Base-by-base conservation (phyloP, 805 yeast species). In the Metschnikowia chrysomelidarum region DNA sequence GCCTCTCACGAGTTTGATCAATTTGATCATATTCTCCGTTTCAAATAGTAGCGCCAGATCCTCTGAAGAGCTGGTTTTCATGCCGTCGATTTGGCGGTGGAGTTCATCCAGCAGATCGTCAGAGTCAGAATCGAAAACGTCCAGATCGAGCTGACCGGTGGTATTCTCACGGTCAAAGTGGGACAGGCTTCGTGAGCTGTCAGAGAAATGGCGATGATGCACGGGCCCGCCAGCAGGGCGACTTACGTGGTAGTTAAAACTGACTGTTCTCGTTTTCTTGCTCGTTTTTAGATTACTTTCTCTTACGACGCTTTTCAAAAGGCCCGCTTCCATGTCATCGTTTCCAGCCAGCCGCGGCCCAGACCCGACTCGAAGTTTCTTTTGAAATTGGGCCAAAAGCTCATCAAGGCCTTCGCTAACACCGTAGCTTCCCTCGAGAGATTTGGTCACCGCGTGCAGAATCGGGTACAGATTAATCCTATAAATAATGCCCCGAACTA, bases 391-490 rank as follows among this genome's bases (percentile, higher is more conserved):
- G 8, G 29, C 32, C 23, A 47, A 26, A 6, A 47, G 32, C 11
- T 30, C 37, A 20, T 47, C 44, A 11, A 42, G 15, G 9, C 33
- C 43, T 16, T 36, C 48, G 7, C 30, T 26, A 9, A 22, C 32
- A 11, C 30, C 38, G 13, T 39, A 43, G 7, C 44, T 43, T 25
- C 40, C 38, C 24, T 69, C 75, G 3, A 64, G 51, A 0, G 67
- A 57, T 26, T 60, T 59, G n/a, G 61, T 59, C 10, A 71, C 51
- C 27, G 61, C 56, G 22, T 59, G 64, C 34, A 76, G 57, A 1
- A 86, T 62, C 0, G 98, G 97, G 52, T 77, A 86, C 14, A 88
- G 67, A 36, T 83, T 74, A 1, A 88, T 84, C 33, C 97, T 63
- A 54, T 88, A 88, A 7, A 94, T 82, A 5, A 93, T 51, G 0